These are phyloP conservation scores for Ustilaginoidea virens DNA, from an alignment of 2,329 filamentous ascomycete species.

Conservation along the genomic window DNA sequence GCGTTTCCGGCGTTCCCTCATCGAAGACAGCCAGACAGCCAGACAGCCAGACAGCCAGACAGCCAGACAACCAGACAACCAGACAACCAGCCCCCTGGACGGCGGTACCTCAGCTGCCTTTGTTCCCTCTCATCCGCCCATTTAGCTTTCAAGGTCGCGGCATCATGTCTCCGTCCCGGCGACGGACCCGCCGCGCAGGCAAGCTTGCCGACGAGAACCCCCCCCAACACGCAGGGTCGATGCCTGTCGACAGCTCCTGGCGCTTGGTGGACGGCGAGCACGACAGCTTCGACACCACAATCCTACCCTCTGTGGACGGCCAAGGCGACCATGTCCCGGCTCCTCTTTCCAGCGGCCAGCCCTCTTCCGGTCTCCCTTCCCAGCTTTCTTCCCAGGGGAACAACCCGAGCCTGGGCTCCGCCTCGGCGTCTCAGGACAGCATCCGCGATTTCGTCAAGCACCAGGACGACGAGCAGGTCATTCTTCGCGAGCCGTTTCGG, in stretches of 20 bases:
- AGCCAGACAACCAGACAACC: no score
- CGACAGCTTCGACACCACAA: slow-evolving; percentile 42
- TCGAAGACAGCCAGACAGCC: no score
- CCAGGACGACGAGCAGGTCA: slow-evolving; percentile 39
- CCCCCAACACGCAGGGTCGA: slow-evolving; percentile 10
- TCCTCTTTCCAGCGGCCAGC: slow-evolving; percentile 21
- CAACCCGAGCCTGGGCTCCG: slow-evolving; percentile 17
- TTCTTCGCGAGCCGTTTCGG: slow-evolving; percentile 37
- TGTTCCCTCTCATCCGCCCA: slow-evolving; percentile 27
- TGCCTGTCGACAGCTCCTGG: slow-evolving; percentile 40
- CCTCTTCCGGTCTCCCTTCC: slow-evolving; percentile 25
- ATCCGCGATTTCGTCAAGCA: slow-evolving; percentile 36
- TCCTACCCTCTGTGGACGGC: slow-evolving; percentile 29
- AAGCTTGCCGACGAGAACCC: neutral
- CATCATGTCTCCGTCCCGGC: slow-evolving; percentile 2
- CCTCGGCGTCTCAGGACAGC: slow-evolving; percentile 37
- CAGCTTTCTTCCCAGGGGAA: slow-evolving; percentile 23
- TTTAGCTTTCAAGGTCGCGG: slow-evolving; percentile 31
- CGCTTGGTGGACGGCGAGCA: slow-evolving; percentile 45
- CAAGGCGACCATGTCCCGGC: slow-evolving; percentile 22
- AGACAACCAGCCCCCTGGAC: no score
- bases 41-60: no score
- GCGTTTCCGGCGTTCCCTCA: no score
- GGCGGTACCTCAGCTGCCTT: no score
- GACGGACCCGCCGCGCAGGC: slow-evolving; percentile 1